Base-by-base conservation (phyloP, 2,329 filamentous ascomycete genomes). In the Penicillium vulpinum region DNA sequence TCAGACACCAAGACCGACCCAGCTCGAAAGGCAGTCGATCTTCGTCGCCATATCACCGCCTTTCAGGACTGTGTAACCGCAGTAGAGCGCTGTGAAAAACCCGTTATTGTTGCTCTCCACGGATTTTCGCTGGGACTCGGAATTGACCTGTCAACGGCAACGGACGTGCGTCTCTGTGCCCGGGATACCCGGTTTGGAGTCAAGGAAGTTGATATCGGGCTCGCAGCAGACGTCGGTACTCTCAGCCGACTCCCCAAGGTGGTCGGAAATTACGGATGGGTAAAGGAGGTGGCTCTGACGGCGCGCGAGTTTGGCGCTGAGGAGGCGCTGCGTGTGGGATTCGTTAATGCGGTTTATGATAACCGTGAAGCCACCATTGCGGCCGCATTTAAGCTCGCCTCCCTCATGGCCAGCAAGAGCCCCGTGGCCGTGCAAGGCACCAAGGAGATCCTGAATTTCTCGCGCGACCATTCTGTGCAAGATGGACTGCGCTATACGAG, bases 11-110 rank as follows among this genome's bases (percentile, higher is more conserved):
- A 63, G 16, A 50, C 57, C 11, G 91, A 95, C 70, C 72, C 80
- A 0, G 88, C 88, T 2, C 83, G 91, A 61, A 84, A 78, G 62
- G 88, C 89, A 0, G 80, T 81, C 35, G 67, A 68, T 4, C 67
- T 92, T 48, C 83, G 90, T 47, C 82, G 86, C 31, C 83, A 91
- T 71, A 87, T 97, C 56, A 75, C 82, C 59, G 86, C 91, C 61
- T 95, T 97, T 73, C 94, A 99, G 75, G 82, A 83, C 50, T 89
- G 87, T 67, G 86, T 99, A 60, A 82, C 81, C 1, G 83, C 86
- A 15, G 78, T 96, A 51, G 93, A 97, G 73, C 86, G 83, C 65
- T 97, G 93, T 75, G 90, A 94, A 77, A 97, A 97, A 77, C 91
- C 91, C 59, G 90, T 97, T 33, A 89, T 97, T 57, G 88, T 85